Conservation (phyloP, 352 stramenopile genomes). For the Globisporangium radiosum region DNA sequence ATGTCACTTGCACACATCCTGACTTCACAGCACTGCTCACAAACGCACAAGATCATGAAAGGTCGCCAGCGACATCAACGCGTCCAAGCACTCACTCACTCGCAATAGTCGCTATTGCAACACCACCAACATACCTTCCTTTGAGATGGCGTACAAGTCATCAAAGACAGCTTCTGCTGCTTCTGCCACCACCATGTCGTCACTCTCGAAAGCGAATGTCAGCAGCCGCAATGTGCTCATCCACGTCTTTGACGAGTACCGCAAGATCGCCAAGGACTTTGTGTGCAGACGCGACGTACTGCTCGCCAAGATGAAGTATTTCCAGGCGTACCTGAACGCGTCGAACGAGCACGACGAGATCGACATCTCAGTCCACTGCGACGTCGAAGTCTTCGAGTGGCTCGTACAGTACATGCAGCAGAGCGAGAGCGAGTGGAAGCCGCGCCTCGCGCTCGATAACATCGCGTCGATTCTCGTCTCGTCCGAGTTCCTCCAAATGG, state of each 20-base stretch:
- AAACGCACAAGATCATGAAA: too few species aligned
- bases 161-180: too few species aligned
- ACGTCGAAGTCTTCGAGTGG: constrained; percentile 90
- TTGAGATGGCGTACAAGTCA: too few species aligned
- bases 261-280: constrained; percentile 84
- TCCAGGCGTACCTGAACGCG: constrained; percentile 75
- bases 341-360: constrained; percentile 84
- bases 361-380: constrained; percentile 91
- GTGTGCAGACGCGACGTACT: constrained; percentile 70
- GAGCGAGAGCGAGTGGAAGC: constrained; percentile 31
- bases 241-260: constrained; percentile 87
- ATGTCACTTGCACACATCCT: too few species aligned
- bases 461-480: constrained; percentile 87
- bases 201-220: background rate
- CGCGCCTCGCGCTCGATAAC: constrained; percentile 59
- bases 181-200: too few species aligned
- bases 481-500: constrained; percentile 91
- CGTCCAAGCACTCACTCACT: too few species aligned
- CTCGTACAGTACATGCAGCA: constrained; percentile 86
- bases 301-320: constrained; percentile 90
- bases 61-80: too few species aligned
- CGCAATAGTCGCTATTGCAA: too few species aligned
- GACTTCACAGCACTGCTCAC: too few species aligned
- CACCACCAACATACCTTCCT: too few species aligned
- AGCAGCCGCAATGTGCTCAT: constrained; percentile 61